Percentiles rank a stretch among this genome's conserved stretches.
Evolutionary conservation across 148 eudicot genomes (phyloP).

Genomic region (Persicaria tinctoria): DNA sequence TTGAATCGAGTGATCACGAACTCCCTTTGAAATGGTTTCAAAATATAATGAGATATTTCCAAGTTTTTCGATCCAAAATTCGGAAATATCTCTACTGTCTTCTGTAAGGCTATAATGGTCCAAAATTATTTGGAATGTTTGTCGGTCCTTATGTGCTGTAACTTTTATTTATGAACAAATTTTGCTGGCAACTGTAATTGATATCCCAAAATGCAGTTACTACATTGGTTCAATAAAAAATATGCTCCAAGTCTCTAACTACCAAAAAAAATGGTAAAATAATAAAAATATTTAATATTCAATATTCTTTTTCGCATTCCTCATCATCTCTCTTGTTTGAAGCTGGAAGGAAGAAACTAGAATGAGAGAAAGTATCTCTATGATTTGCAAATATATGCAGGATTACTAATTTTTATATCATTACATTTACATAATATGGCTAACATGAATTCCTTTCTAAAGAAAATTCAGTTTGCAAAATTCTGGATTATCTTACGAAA

Average conservation of each 20-base stretch:
- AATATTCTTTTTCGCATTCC: background rate
- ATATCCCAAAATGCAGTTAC: background rate
- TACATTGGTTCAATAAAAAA: too few relatives aligned
- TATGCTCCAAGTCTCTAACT: background rate
- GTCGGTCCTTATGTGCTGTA: background rate
- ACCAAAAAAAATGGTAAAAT: background rate
- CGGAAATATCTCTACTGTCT: background rate
- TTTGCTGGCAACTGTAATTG: background rate
- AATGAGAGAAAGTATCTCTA: background rate
- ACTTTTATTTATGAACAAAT: background rate
- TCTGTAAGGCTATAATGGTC: background rate
- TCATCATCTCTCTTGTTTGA: background rate
- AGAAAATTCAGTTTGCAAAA: background rate
- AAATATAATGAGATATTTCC: background rate
- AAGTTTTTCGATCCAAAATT: background rate
- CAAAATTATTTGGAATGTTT: background rate
- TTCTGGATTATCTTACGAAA: background rate
- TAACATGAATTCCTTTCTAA: background rate
- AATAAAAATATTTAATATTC: background rate
- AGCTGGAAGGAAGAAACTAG: conserved; percentile 2
- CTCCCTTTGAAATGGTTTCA: background rate
- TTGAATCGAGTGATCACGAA: background rate
- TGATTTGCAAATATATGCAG: background rate
- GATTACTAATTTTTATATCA: background rate
- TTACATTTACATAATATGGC: background rate